Conservation (phyloP, 2,329 filamentous ascomycete genomes). For the Fragosphaeria purpurea region DNA sequence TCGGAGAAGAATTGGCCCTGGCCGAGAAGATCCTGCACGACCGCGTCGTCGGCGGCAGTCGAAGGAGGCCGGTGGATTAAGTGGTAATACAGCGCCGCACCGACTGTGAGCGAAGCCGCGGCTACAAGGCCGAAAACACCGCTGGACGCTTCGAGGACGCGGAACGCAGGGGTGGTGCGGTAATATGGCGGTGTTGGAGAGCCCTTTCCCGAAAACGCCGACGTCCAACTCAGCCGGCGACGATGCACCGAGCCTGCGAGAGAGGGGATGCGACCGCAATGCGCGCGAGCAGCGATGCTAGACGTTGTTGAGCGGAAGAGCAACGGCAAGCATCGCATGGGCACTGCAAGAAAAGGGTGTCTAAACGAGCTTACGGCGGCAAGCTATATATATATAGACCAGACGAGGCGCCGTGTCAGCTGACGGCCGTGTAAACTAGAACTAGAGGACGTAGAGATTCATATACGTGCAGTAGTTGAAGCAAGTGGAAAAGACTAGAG, state of each 20-base stretch:
- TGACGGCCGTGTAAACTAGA: too few species aligned
- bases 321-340: background rate
- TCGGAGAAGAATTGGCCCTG: background rate
- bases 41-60: background rate
- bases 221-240: background rate
- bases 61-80: background rate
- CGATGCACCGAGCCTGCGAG: background rate
- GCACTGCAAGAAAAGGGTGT: background rate
- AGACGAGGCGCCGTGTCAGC: too few species aligned
- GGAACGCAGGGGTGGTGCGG: background rate
- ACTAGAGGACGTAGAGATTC: too few species aligned
- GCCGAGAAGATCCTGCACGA: background rate
- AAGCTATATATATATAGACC: too few species aligned
- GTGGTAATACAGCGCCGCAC: background rate
- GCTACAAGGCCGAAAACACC: conserved; percentile 1
- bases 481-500: too few species aligned
- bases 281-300: background rate
- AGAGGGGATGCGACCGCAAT: background rate
- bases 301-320: background rate
- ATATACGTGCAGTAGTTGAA: too few species aligned
- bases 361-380: too few species aligned
- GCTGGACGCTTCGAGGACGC: conserved; percentile 8
- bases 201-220: background rate
- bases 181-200: too few species aligned
- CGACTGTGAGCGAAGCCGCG: conserved; percentile 2